A percentile compares a stretch with the other conserved stretches of the same genome.
Conservation (phyloP, 305 asterid species). For the Rubia balearica region DNA sequence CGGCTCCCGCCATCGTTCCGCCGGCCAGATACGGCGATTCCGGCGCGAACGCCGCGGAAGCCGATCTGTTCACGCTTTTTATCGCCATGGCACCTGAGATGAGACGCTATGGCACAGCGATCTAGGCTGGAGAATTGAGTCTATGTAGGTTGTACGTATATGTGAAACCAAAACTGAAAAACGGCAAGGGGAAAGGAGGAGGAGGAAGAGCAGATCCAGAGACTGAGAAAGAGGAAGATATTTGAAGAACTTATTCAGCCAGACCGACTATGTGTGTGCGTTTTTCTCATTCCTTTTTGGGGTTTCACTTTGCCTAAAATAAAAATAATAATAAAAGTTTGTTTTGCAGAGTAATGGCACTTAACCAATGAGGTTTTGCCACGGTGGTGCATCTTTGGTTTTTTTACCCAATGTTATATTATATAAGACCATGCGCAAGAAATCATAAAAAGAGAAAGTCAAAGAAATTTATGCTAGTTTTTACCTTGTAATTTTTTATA, state of each 20-base stretch:
- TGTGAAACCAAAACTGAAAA: constrained; percentile 1
- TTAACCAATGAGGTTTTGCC: too few relatives aligned
- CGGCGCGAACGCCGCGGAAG: constrained; percentile 91
- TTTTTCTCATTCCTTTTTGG: neutral
- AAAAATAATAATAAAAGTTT: too few relatives aligned
- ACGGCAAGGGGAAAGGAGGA: neutral
- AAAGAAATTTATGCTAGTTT: too few relatives aligned
- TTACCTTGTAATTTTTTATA: too few relatives aligned
- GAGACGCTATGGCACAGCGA: constrained; percentile 11
- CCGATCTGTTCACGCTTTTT: constrained; percentile 91
- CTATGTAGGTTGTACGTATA: neutral
- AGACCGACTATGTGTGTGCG: neutral
- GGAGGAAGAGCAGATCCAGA: constrained; percentile 22
- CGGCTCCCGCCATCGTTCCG: constrained; percentile 99
- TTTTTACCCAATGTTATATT: too few relatives aligned
- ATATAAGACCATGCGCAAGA: too few relatives aligned
- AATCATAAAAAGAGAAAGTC: too few relatives aligned
- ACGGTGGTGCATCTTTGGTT: too few relatives aligned
- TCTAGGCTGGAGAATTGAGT: constrained; percentile 23
- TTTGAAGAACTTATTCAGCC: constrained; percentile 7
- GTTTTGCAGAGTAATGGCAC: too few relatives aligned
- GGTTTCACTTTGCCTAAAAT: neutral
- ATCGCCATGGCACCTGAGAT: constrained; percentile 51
- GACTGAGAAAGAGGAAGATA: neutral
- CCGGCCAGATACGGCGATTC: constrained; percentile 85